A percentile compares a stretch with the other conserved stretches of the same genome.
These are phyloP conservation scores for Cocos nucifera DNA, from an alignment of 176 grass and related monocot genomes.

Conservation along the genomic window DNA sequence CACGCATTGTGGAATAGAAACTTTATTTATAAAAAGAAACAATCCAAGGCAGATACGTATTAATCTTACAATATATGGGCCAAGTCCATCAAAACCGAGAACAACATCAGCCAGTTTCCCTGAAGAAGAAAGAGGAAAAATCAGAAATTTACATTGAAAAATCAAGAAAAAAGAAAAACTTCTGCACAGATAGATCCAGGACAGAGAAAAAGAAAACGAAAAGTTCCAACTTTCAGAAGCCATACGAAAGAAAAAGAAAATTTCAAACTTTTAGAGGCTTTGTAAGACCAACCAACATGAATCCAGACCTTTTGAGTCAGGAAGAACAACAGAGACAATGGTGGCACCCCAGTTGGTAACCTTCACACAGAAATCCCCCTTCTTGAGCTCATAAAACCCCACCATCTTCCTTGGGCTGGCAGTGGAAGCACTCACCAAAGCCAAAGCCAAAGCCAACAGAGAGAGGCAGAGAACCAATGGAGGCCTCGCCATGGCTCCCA, in stretches of 20 bases:
- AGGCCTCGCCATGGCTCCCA: constrained; percentile 28
- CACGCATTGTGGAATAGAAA: background rate
- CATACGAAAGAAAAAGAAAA: too few relatives aligned
- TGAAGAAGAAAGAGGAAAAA: constrained; percentile 13
- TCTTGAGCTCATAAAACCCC: constrained; percentile 58
- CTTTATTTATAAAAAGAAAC: background rate
- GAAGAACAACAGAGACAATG: constrained; percentile 58
- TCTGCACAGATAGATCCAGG: background rate
- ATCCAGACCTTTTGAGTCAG: constrained; percentile 64
- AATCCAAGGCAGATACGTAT: background rate
- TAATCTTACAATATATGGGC: constrained; percentile 65
- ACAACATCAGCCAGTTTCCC: constrained; percentile 59
- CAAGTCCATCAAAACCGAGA: constrained; percentile 77
- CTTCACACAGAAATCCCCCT: constrained; percentile 63
- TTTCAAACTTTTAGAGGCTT: too few relatives aligned
- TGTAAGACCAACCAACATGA: too few relatives aligned
- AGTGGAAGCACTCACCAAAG: constrained; percentile 21
- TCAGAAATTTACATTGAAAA: background rate
- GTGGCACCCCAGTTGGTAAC: constrained; percentile 83
- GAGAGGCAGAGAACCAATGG: constrained; percentile 26
- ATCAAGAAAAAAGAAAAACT: background rate
- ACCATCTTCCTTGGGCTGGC: constrained; percentile 36
- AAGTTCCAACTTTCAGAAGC: background rate
- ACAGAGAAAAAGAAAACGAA: background rate
- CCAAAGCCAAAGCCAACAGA: constrained; percentile 18